Base-by-base conservation (phyloP, 345 rosid species). In the Eucalyptus marginata region DNA sequence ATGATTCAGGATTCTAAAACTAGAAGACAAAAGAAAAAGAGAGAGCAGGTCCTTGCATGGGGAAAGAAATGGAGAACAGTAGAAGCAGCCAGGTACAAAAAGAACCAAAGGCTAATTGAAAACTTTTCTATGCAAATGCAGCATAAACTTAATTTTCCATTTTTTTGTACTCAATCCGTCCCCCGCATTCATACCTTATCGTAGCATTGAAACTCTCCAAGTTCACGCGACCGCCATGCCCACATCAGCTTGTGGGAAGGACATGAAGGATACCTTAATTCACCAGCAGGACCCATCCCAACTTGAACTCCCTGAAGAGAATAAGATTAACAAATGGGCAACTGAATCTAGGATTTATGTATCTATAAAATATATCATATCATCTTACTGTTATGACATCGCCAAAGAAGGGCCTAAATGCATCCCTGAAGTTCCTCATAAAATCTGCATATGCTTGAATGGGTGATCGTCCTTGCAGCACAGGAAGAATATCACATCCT, bases 231-330 rank as follows among this genome's bases (percentile, higher is more conserved):
- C 15, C 52, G 89, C 94, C 93, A 93, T 86, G 90, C 86, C 92
- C 93, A 86, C 71, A 84, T 49, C 59, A 92, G 92, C 91, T 92
- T 92, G 52, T 90, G 86, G 64, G 93, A 89, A 84, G 95, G 93
- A 86, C 90, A 91, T 27, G 91, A 93, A 90, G 96, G 95, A 89
- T 94, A 94, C 88, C 93, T 91, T 66, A 94, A 88, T 88, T 94
- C 96, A 89, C 96, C 96, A 86, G 92, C 92, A 89, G 96, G 95
- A 87, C 96, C 95, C 94, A 94, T 93, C 86, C 96, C 95, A 27
- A 94, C 92, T 90, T 93, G 95, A 83, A 94, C 88, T 88, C 93
- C 96, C 95, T 94, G 64, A 46, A 58, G 84, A 86, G 12, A 86
- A 49, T 46, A 49, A 79, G 47, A 76, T 76, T 10, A 76, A 51